Evolutionary conservation across 2,329 filamentous ascomycete species (phyloP).

Genomic region (Aspergillus sp.): DNA sequence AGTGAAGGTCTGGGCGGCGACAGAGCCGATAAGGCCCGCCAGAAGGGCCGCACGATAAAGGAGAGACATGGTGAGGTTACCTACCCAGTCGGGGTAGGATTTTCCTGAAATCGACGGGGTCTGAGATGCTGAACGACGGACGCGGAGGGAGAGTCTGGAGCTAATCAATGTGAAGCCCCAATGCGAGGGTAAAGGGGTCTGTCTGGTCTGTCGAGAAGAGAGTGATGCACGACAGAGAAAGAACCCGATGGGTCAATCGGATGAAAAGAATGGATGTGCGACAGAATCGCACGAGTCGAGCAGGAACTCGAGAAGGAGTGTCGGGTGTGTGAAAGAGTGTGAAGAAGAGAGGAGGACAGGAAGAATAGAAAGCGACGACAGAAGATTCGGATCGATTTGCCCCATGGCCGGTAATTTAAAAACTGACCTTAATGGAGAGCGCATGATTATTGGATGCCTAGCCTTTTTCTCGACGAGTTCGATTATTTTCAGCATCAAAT

Average conservation of each 20-base stretch:
- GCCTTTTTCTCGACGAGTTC: neutral
- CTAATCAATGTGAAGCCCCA: too few species aligned
- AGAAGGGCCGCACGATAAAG: slow-evolving; percentile 27
- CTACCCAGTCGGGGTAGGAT: too few species aligned
- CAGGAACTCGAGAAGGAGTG: neutral
- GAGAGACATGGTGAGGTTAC: slow-evolving; percentile 21
- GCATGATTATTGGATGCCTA: neutral
- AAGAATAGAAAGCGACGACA: neutral
- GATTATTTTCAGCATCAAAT: too few species aligned
- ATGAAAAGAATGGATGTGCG: slow-evolving; percentile 16
- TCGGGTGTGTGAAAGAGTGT: neutral
- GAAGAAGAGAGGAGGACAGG: neutral
- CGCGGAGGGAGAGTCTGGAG: neutral
- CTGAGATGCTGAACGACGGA: too few species aligned
- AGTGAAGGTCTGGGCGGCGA: slow-evolving; percentile 69
- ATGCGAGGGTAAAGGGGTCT: too few species aligned
- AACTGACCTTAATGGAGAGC: neutral
- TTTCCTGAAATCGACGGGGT: too few species aligned
- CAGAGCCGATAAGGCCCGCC: slow-evolving; percentile 27
- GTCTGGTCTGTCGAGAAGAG: too few species aligned
- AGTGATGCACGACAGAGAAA: neutral
- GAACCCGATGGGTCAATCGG: slow-evolving; percentile 18
- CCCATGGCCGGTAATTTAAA: neutral
- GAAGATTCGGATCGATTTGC: neutral
- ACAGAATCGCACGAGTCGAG: slow-evolving; percentile 22